Evolutionary conservation across 495 filamentous ascomycete genomes (phyloP), one percentile per base, ranked within the genome.

Genomic region (Glutinoglossum americanum): DNA sequence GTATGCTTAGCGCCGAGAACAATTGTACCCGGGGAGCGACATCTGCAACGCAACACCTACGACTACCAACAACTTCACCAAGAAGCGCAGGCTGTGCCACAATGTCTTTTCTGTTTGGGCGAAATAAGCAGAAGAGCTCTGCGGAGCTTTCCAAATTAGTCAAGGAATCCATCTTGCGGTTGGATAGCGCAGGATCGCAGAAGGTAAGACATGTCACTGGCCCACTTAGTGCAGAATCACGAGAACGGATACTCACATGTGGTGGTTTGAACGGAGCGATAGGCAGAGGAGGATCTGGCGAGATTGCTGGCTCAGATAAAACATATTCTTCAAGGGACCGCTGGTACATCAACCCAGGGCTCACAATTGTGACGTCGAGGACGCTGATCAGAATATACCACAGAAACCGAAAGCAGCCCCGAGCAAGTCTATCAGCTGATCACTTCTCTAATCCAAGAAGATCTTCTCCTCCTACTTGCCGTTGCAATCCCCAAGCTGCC

Each of bases 31-130:
- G n/a, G n/a, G n/a, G n/a, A n/a, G n/a, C n/a, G n/a, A n/a, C n/a
- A n/a, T n/a, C n/a, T n/a, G 41, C 41, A 10, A 45, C 41, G n/a
- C 41, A 45, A 21, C 41, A 45, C 17, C 41, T 45, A 13, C 8
- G 15, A 13, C 37, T 1, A 41, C 10, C 37, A 41, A 15, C 37
- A 41, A 41, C 41, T 45, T 10, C 41, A 45, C 41, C n/a, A 45
- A 19, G n/a, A 10, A 4, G 1, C 41, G 3, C 41, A 21, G 41
- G 17, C 13, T 45, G n/a, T 53, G 32, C 56, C 60, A 64, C 61
- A 55, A 94, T 95, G 87, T 85, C 92, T 25, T 99, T 99, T 72
- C 79, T 98, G 60, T 96, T 95, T 67, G 81, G 80, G 57, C 76
- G 88, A 64, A 80, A 77, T 64, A 68, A 67, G 56, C 73, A 74